Evolutionary conservation across 192 early-diverging fungal genomes (phyloP).

Genomic region (Backusella tuberculispora): DNA sequence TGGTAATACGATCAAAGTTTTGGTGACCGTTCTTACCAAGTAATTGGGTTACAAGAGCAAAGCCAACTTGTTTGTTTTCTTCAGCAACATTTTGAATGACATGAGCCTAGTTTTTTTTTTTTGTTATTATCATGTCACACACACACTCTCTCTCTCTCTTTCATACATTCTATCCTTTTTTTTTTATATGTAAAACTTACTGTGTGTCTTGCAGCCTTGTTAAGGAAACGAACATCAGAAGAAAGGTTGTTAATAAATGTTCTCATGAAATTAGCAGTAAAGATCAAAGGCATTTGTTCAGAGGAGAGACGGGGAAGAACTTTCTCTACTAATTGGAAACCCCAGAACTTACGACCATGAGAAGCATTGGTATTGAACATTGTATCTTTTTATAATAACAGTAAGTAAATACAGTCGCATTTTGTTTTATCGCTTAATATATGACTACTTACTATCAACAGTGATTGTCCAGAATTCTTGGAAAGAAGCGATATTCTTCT

Average conservation of each 20-base stretch:
- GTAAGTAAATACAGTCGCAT: background rate
- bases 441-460: constrained; percentile 64
- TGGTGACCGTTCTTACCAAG: constrained; percentile 74
- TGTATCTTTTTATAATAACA: constrained; percentile 47
- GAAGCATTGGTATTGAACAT: constrained; percentile 74
- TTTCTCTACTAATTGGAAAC: constrained; percentile 81
- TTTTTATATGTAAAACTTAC: constrained; percentile 43
- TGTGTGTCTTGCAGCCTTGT: constrained; percentile 77
- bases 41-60: constrained; percentile 82
- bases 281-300: constrained; percentile 68
- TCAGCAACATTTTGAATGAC: constrained; percentile 61
- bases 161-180: background rate
- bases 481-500: constrained; percentile 58
- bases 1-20: constrained; percentile 70
- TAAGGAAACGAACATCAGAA: constrained; percentile 73
- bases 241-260: constrained; percentile 86
- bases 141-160: background rate
- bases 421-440: background rate
- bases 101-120: constrained; percentile 40
- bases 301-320: constrained; percentile 57
- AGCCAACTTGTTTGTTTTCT: constrained; percentile 68
- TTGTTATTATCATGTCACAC: background rate
- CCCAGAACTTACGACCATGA: constrained; percentile 90
- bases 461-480: constrained; percentile 78
- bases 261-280: constrained; percentile 86